phyloP scores from a whole-genome alignment of 306 rosid genomes.

The Rosa multiflora region DNA sequence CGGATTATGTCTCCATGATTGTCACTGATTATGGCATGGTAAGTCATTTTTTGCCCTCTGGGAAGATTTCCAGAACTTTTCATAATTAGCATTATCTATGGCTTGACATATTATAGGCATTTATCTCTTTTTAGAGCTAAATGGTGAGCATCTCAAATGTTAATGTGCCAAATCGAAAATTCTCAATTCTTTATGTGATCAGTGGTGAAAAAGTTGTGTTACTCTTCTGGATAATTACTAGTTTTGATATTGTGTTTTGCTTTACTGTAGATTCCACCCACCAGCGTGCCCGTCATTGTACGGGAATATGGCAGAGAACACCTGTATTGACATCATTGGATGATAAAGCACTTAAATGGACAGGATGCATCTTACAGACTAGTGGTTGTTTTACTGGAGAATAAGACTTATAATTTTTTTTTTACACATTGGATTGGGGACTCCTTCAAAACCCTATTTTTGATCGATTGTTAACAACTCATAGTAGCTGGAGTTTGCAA shows the following conservation, averaged over 20 bases:
- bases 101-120: background rate
- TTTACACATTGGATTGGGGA: slow-evolving; percentile 3
- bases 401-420: background rate
- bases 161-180: background rate
- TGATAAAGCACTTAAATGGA: background rate
- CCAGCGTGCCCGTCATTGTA: slow-evolving; percentile 85
- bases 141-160: background rate
- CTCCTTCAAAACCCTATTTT: background rate
- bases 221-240: background rate
- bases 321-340: slow-evolving; percentile 21
- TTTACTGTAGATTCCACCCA: slow-evolving; percentile 67
- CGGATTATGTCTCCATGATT: slow-evolving; percentile 79
- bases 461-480: background rate
- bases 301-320: slow-evolving; percentile 69
- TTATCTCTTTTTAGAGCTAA: background rate
- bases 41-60: slow-evolving; percentile 18
- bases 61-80: background rate
- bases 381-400: background rate
- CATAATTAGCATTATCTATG: background rate
- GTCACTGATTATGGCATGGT: slow-evolving; percentile 95
- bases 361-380: slow-evolving; percentile 10
- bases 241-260: background rate
- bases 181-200: background rate
- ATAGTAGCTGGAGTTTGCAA: background rate
- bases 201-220: background rate